Base-by-base conservation (phyloP, 2,329 filamentous ascomycete genomes). In the Fusarium verticillioides region DNA sequence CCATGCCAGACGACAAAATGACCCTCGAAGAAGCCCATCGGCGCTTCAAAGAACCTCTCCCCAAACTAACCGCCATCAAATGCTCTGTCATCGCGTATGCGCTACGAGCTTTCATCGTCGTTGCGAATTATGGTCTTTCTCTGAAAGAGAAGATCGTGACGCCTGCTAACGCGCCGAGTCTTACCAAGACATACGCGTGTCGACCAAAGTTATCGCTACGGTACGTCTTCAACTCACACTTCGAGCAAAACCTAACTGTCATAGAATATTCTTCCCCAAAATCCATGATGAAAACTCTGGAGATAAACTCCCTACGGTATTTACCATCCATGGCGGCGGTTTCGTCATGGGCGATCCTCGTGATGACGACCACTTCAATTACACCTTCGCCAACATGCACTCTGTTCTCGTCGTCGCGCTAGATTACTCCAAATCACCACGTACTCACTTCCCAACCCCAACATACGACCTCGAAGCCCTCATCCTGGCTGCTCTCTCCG, bases 381-480 rank as follows among this genome's bases (percentile, higher is more conserved):
- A 57, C 1, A 40, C 19, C 0, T 72, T 73, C 21, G 56, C 64
- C 13, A 64, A 73, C 30, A 72, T 72, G 42, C 43, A 73, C 8
- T 73, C 60, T 0, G 34, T 66, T 4, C 15, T 72, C 6, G 64
- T 72, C n/a, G 12, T 72, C 2, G 64, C 70, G 9, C 16, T 72
- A 2, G 65, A 73, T 23, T 72, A 72, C 30, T 44, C 46, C 18
- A 73, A 72, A 28, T 57, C 69, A 3, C 70, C 69, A 2, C 34
- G 8, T 4, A 32, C 10, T 4, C 60, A 43, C 21, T 72, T 72
- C 4, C 70, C 70, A 28, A 44, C 50, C 0, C 60, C 69, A 0
- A 56, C 18, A 11, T 73, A 70, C n/a, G 70, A 72, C 16, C 34
- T 73, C 1, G 70, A 72, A 28, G 59, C 69, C 19, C 54, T 72